phyloP scores from a whole-genome alignment of 306 rosid species.

The Ormosia emarginata region DNA sequence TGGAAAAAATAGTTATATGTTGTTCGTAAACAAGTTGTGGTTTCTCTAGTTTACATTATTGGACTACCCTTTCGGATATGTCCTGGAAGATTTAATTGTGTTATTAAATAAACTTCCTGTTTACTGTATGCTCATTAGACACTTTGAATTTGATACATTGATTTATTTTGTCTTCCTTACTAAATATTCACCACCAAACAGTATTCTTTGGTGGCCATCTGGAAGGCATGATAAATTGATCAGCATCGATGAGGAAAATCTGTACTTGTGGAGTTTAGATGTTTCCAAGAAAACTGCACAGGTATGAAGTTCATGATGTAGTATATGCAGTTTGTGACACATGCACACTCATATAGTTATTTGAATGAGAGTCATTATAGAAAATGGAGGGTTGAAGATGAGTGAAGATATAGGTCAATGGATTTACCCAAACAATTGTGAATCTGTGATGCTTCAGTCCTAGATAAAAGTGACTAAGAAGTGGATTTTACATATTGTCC shows the following conservation, averaged over 20 bases:
- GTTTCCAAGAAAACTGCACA: slow-evolving; percentile 78
- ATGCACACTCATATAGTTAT: not conserved
- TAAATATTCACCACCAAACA: slow-evolving; percentile 35
- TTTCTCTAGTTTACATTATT: slow-evolving; percentile 4
- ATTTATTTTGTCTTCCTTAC: slow-evolving; percentile 16
- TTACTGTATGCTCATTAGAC: not conserved
- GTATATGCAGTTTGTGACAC: slow-evolving; percentile 4
- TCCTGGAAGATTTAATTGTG: not conserved
- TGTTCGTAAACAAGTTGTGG: not conserved
- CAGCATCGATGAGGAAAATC: slow-evolving; percentile 80
- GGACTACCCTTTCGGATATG: not conserved
- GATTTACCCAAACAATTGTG: not conserved
- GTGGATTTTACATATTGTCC: not conserved
- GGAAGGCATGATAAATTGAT: slow-evolving; percentile 88
- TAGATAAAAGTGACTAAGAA: not conserved
- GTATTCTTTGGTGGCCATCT: slow-evolving; percentile 96
- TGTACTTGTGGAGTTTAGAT: slow-evolving; percentile 84
- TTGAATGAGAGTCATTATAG: slow-evolving; percentile 1
- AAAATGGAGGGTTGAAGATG: slow-evolving; percentile 15
- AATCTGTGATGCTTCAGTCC: not conserved
- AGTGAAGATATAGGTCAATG: slow-evolving; percentile 11
- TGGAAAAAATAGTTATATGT: not conserved
- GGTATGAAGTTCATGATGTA: slow-evolving; percentile 44
- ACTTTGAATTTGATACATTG: not conserved
- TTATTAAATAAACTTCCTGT: slow-evolving; percentile 6